Base-by-base conservation (phyloP, 495 filamentous ascomycete genomes). In the Aspergillus sclerotiicarbonarius region DNA sequence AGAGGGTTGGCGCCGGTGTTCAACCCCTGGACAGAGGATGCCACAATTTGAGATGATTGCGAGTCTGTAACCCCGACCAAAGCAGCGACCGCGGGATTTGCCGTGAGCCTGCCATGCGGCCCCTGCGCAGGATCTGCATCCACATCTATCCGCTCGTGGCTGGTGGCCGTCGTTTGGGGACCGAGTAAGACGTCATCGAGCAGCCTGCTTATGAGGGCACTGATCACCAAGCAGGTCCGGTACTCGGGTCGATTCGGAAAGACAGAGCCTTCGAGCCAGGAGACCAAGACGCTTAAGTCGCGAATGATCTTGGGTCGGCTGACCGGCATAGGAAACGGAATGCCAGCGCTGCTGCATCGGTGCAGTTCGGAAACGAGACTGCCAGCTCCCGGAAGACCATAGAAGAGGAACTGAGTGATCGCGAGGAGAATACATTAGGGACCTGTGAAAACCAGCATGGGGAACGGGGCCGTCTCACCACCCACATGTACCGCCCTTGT, bases 351-450 rank as follows among this genome's bases (percentile, higher is more conserved):
- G 13, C 44, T 50, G 29, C 15, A n/a, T 16, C 49, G 25, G 33
- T 51, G 32, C 8, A 57, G 45, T n/a, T 50, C 44, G 21, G 54
- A 32, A 15, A 45, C 54, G 15, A 57, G 54, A 4, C 29, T 57
- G 8, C 54, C 54, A 3, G 54, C 54, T 9, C 54, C 54, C 18
- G 54, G 54, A 29, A 57, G 54, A 8, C 44, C 30, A 45, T 57
- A 57, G 15, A 49, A 49, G 31, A 57, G 33, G 43, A 57, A 51
- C 54, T 57, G 29, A 0, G 19, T 37, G 31, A 56, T 16, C 25
- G 3, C 15, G 19, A 37, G 30, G 13, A n/a, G n/a, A 7, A 33
- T 51, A 9, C 1, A 9, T 30, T 25, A 25, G 25, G 25, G 25
- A 25, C 5, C 2, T 25, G 25, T 25, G 25, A 25, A 25, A 37